Conservation (phyloP, 2,329 filamentous ascomycete genomes). For the Penicillium sp. region DNA sequence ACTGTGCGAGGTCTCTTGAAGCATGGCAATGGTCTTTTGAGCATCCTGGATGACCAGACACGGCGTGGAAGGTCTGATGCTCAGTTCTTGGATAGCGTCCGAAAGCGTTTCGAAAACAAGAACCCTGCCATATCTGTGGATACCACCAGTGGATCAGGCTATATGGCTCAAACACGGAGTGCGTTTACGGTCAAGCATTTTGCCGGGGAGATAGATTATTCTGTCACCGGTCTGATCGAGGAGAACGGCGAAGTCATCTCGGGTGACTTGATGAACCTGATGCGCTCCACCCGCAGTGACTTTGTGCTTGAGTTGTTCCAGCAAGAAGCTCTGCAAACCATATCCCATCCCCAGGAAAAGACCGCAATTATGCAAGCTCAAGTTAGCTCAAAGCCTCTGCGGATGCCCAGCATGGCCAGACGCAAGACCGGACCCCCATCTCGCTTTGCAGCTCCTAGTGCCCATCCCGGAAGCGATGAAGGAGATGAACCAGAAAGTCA, state of each 20-base stretch:
- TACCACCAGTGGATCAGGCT: slow-evolving; percentile 76
- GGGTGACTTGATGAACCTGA: slow-evolving; percentile 90
- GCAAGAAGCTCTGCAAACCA: slow-evolving; percentile 89
- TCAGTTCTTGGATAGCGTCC: slow-evolving; percentile 85
- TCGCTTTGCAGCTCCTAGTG: slow-evolving; percentile 36
- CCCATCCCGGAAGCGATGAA: slow-evolving; percentile 41
- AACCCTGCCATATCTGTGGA: slow-evolving; percentile 84
- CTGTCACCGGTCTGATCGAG: slow-evolving; percentile 80
- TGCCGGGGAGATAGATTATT: slow-evolving; percentile 94
- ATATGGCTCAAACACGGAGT: slow-evolving; percentile 72
- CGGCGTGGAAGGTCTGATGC: slow-evolving; percentile 82
- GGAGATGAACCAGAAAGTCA: slow-evolving; percentile 39
- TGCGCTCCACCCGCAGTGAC: slow-evolving; percentile 81
- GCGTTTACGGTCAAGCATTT: slow-evolving; percentile 92
- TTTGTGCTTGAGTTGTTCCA: slow-evolving; percentile 90
- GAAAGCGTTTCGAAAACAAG: slow-evolving; percentile 91
- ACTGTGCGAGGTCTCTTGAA: slow-evolving; percentile 90
- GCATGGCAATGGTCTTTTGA: slow-evolving; percentile 84
- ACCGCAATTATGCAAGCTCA: slow-evolving; percentile 92
- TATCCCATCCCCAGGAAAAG: slow-evolving; percentile 89
- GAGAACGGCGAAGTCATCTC: slow-evolving; percentile 96
- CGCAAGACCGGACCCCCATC: slow-evolving; percentile 63
- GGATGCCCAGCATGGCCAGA: slow-evolving; percentile 87
- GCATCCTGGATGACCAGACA: slow-evolving; percentile 94
- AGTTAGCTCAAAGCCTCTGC: slow-evolving; percentile 90